Base-by-base conservation (phyloP, 208 protist genomes). In the Leishmania martiniquensis region DNA sequence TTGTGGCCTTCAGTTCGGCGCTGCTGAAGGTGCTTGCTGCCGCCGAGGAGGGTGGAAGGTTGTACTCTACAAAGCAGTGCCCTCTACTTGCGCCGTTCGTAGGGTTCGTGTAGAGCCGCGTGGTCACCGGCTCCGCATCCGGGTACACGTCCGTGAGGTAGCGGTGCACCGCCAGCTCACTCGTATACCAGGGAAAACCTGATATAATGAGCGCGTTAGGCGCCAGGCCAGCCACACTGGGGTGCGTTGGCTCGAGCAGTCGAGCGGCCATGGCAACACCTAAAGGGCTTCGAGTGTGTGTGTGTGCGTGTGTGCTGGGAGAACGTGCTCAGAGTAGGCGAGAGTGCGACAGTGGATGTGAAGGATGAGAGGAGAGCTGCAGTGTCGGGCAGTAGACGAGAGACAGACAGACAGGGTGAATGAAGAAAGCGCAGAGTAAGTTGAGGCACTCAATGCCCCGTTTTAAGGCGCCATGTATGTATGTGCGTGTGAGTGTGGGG, bases 21-120 rank as follows among this genome's bases (percentile, higher is more conserved):
- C 69, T 52, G 13, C n/a, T 45, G 17, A 4, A 62, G 29, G 34
- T 15, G 13, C 10, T 47, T 17, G n/a, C 7, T 25, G 68, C 60
- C n/a, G 51, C 60, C n/a, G 67, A 44, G 42, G 49, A 67, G 67
- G 77, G 77, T 34, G 70, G 77, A 44, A 83, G 73, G 42, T 69
- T 29, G 76, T 95, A 97, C 81, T 97, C 91, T 15, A 96, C 88
- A 52, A 97, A 94, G 85, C 89, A 94, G 75, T 89, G 80, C 25
- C 94, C 94, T 15, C 91, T 72, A 72, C 92, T 96, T 45, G 84
- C 75, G 42, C 94, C 94, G 82, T 96, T 97, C 1, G 85, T 75
- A 0, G 91, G 90, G 80, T 94, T 85, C 39, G 86, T 90, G 84
- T 97, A 97, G 22, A 96, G 84, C 4, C 94, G 87, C 57, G 81